Base-by-base conservation (phyloP, 2,329 filamentous ascomycete species). In the Byssoonygena ceratinophila region DNA sequence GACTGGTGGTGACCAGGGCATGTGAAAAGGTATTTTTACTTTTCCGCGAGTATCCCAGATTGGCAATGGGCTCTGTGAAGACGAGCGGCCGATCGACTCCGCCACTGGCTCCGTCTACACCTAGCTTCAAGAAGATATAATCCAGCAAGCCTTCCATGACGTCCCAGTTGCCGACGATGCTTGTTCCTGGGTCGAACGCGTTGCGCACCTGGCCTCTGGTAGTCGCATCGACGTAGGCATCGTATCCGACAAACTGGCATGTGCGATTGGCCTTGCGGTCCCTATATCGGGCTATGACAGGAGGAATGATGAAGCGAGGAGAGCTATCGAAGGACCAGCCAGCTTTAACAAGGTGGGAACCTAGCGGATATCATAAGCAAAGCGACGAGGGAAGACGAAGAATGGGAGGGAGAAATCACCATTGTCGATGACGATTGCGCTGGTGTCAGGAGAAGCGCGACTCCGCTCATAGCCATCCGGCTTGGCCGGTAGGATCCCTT, bases 361-460 rank as follows among this genome's bases (percentile, higher is more conserved):
- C 90, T 95, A 61, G 44, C 49, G 18, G 8, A 34, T 8, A 31
- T 36, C 5, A 25, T 39, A 2, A 14, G 12, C 22, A 18, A 40
- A n/a, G 36, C 32, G 5, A 20, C 22, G 16, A 43, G 23, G 25
- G 14, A 4, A 11, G n/a, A 31, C 40, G 34, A 18, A 8, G 45
- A 34, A 22, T 7, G 18, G 36, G 18, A 14, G 25, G 18, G 4
- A 51, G 12, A 22, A 23, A 32, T n/a, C 72, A 94, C 90, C 92
- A 84, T 96, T 96, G 73, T 98, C 92, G 65, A 98, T 97, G 57
- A 98, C 87, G 63, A 98, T 96, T 47, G 89, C 87, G 48, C 83
- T 85, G 43, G 74, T 72, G 54, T 73, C 76, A 14, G 76, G 68
- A 18, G 77, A 71, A 53, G 79, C 71, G 47, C 79, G 76, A 55